Base-by-base conservation (phyloP, 2,329 filamentous ascomycete species). In the Trichoderma simmonsii region DNA sequence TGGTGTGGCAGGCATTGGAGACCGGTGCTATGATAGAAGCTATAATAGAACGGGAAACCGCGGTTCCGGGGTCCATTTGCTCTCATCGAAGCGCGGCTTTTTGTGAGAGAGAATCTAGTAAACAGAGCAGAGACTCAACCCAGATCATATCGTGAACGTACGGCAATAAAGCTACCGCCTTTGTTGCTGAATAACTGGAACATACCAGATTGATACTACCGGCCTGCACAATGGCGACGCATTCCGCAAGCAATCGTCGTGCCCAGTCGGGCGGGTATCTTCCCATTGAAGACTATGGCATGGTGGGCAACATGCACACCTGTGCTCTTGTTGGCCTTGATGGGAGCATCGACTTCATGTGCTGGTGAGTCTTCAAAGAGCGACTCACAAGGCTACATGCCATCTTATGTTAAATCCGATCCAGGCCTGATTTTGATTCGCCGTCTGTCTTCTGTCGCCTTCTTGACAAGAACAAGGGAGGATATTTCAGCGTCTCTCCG, bases 251-350 rank as follows among this genome's bases (percentile, higher is more conserved):
- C 15, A 77, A 80, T 63, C 78, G 78, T 66, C 78, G 80, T 34
- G 76, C 76, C 28, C 81, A 82, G 79, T 78, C 79, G 65, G 82
- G 80, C 14, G 87, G 86, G 36, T 89, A 89, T 75, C 83, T 88
- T 32, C 87, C 87, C 61, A 92, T 93, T 75, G 92, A 94, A 78
- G 89, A 94, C 80, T 94, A 94, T 85, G 92, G 92, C 70, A 87
- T 94, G 80, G 93, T 94, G 76, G 92, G 92, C 28, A 93, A 94
- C 77, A 93, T 94, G 91, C 87, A 90, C 76, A 94, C 92, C 1
- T 93, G 91, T 82, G 91, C 92, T 15, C 83, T 93, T n/a, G 86
- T 93, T 26, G 91, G 90, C 75, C 92, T 92, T 78, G 89, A 92
- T 77, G 92, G 92, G 28, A 91, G 91, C 74, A 81, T 94, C 71